These are phyloP conservation scores for Moricandia arvensis DNA, from an alignment of 345 rosid genomes.

Conservation along the genomic window DNA sequence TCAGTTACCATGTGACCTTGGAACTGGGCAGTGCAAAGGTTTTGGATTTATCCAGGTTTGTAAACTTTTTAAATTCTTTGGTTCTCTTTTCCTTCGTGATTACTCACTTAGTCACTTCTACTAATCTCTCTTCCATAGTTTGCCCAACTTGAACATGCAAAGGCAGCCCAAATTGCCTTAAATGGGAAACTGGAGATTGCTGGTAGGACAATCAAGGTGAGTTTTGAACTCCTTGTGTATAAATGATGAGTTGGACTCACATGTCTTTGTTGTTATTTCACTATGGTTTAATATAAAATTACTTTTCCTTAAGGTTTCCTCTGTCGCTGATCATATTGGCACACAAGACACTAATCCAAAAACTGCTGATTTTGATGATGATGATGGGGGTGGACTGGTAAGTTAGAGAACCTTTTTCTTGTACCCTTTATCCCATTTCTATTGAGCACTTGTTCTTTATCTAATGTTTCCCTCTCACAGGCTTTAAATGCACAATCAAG, in stretches of 20 bases:
- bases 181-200: slow-evolving; percentile 93
- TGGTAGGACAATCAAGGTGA: slow-evolving; percentile 83
- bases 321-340: slow-evolving; percentile 83
- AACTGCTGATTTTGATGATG: slow-evolving; percentile 92
- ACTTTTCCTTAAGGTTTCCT: slow-evolving; percentile 56
- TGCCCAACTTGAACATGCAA: slow-evolving; percentile 86
- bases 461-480: slow-evolving; percentile 40
- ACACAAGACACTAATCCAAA: slow-evolving; percentile 71
- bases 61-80: slow-evolving; percentile 21
- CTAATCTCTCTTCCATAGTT: slow-evolving; percentile 46
- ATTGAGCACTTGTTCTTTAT: neutral
- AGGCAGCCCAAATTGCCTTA: slow-evolving; percentile 75
- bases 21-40: slow-evolving; percentile 93
- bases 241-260: neutral
- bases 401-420: slow-evolving; percentile 31
- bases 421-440: neutral
- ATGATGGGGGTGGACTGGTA: slow-evolving; percentile 94
- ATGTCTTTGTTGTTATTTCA: neutral
- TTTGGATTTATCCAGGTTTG: slow-evolving; percentile 94
- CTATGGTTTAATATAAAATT: neutral
- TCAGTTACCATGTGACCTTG: slow-evolving; percentile 86
- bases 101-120: neutral
- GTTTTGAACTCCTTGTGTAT: neutral
- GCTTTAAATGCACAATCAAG: slow-evolving; percentile 89
- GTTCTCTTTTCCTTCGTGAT: neutral